Evolutionary conservation across 2,329 filamentous ascomycete species (phyloP).

Genomic region (Xylariaceae sp.): DNA sequence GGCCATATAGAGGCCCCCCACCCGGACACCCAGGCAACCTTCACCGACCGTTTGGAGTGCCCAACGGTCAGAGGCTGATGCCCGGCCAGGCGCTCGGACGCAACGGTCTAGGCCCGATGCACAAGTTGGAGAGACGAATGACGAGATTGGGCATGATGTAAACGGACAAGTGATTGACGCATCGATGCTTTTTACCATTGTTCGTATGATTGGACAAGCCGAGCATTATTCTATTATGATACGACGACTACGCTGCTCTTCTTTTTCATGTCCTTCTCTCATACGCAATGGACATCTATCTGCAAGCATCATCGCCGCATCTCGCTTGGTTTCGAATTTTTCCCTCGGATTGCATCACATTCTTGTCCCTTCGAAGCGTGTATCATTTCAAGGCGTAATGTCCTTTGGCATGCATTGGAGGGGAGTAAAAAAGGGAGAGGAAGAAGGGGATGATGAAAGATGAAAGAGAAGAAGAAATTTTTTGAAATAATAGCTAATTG

Average conservation of each 20-base stretch:
- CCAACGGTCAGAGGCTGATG: conserved; percentile 31
- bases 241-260: conserved; percentile 12
- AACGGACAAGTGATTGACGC: background rate
- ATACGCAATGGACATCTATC: no score
- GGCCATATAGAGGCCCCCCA: conserved; percentile 24
- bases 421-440: no score
- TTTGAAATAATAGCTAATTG: no score
- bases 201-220: background rate
- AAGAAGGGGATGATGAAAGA: no score
- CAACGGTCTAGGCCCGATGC: conserved; percentile 33
- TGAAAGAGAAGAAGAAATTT: no score
- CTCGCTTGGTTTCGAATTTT: conserved; percentile 11
- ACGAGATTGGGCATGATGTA: conserved; percentile 54
- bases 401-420: no score
- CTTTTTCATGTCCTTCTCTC: background rate
- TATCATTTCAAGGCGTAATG: no score
- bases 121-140: conserved; percentile 58
- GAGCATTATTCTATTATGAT: conserved; percentile 1
- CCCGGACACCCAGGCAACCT: conserved; percentile 27
- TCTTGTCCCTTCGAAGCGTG: no score
- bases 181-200: background rate
- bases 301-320: conserved; percentile 4
- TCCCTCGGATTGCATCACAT: no score
- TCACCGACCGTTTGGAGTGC: conserved; percentile 33
- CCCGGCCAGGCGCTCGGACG: conserved; percentile 36